Evolutionary conservation across 345 rosid genomes (phyloP).

Genomic region (Aquilaria sinensis): DNA sequence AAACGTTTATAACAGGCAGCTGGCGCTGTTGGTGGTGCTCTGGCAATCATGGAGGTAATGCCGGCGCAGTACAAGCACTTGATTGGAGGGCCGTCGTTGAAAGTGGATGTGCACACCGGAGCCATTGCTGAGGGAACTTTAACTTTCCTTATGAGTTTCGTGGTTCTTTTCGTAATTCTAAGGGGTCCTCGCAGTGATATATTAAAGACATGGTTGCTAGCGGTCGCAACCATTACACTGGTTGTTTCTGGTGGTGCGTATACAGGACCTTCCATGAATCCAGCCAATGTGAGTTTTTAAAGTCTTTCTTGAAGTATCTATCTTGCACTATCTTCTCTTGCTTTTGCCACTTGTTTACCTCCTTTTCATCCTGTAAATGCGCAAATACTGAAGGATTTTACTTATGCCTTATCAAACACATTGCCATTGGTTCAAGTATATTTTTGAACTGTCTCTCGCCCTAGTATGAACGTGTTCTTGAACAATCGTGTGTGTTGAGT

Average conservation of each 20-base stretch:
- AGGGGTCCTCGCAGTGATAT: conserved; percentile 61
- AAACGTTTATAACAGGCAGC: conserved; percentile 48
- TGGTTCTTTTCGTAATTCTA: conserved; percentile 58
- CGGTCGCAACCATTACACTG: conserved; percentile 54
- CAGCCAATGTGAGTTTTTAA: conserved; percentile 78
- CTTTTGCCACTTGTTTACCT: neutral
- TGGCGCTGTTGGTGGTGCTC: conserved; percentile 92
- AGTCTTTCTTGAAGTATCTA: neutral
- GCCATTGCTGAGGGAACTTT: conserved; percentile 85
- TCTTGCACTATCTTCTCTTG: neutral
- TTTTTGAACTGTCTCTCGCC: no score
- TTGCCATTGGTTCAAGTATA: no score
- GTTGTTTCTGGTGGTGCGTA: conserved; percentile 52
- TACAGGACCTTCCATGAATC: conserved; percentile 98
- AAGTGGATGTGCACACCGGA: conserved; percentile 72
- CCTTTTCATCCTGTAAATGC: no score
- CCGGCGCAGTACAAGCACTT: conserved; percentile 62
- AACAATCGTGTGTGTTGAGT: no score
- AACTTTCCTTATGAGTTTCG: conserved; percentile 68
- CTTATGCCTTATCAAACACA: no score
- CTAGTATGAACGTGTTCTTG: no score
- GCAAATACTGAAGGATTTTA: no score
- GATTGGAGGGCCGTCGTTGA: conserved; percentile 66
- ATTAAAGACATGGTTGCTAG: conserved; percentile 54
- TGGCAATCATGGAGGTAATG: conserved; percentile 70